Evolutionary conservation across 139 green algal genomes (phyloP).

Genomic region (Tetratostichococcus sp.): DNA sequence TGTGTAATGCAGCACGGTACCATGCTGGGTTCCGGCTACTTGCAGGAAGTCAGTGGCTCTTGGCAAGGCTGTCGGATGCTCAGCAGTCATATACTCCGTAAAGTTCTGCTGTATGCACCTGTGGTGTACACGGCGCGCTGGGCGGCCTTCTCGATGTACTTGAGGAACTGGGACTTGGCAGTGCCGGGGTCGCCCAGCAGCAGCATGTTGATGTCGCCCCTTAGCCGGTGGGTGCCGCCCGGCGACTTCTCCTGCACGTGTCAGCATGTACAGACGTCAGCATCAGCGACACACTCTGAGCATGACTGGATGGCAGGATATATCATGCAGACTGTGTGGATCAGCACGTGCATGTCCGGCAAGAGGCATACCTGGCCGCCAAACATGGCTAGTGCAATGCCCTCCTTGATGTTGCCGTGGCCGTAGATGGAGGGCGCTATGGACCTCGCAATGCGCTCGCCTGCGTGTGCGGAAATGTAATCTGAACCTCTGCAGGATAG

Average conservation of each 20-base stretch:
- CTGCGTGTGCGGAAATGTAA: slow-evolving; percentile 27
- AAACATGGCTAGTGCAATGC: slow-evolving; percentile 91
- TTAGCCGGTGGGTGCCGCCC: slow-evolving; percentile 63
- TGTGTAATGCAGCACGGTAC: too few species aligned
- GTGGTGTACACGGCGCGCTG: slow-evolving; percentile 94
- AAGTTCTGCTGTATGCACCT: too few species aligned
- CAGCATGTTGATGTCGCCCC: slow-evolving; percentile 98
- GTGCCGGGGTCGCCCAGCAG: slow-evolving; percentile 94
- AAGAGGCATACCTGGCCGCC: slow-evolving; percentile 78
- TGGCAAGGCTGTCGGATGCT: too few species aligned
- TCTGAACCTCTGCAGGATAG: too few species aligned
- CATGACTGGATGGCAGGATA: too few species aligned
- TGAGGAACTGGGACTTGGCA: slow-evolving; percentile 97
- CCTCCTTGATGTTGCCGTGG: slow-evolving; percentile 95
- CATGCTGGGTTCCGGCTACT: too few species aligned
- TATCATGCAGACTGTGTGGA: too few species aligned
- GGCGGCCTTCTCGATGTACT: slow-evolving; percentile 95
- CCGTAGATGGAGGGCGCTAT: slow-evolving; percentile 99
- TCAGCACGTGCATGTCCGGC: too few species aligned
- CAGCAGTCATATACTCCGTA: too few species aligned
- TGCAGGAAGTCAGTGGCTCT: too few species aligned
- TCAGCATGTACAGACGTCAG: not conserved
- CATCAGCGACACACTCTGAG: too few species aligned
- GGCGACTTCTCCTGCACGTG: slow-evolving; percentile 52
- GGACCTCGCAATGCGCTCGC: slow-evolving; percentile 82